phyloP scores from a whole-genome alignment of 2,329 filamentous ascomycete genomes.

The Apiospora phragmitis region DNA sequence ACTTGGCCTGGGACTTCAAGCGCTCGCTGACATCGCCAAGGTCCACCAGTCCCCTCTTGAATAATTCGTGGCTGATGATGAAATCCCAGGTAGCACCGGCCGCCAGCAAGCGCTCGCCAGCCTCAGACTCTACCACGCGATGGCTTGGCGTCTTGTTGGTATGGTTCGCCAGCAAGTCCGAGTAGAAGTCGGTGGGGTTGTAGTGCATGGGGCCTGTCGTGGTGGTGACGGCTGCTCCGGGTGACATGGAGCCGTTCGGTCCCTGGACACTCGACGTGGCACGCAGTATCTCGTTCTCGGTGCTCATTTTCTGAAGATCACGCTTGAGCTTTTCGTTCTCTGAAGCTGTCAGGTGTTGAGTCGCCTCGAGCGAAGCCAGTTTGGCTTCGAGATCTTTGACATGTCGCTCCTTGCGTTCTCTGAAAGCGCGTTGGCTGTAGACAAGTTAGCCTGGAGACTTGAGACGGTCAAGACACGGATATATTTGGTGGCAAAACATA shows the following conservation, averaged over 20 bases:
- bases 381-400: conserved; percentile 92
- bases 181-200: conserved; percentile 71
- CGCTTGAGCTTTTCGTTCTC: conserved; percentile 88
- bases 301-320: conserved; percentile 79
- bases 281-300: conserved; percentile 90
- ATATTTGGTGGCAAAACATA: conserved; percentile 39
- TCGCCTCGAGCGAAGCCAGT: conserved; percentile 73
- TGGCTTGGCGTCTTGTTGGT: conserved; percentile 65
- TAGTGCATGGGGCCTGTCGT: conserved; percentile 70
- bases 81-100: conserved; percentile 86
- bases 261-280: conserved; percentile 62
- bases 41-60: conserved; percentile 76
- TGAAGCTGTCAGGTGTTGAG: conserved; percentile 68
- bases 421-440: conserved; percentile 88
- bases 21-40: conserved; percentile 78
- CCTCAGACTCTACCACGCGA: conserved; percentile 65
- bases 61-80: conserved; percentile 79
- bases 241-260: conserved; percentile 40
- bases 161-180: conserved; percentile 61
- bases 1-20: conserved; percentile 73
- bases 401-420: conserved; percentile 91
- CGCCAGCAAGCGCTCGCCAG: conserved; percentile 69
- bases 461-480: not conserved
- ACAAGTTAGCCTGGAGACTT: not conserved
- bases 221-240: conserved; percentile 45